Percentiles rank a stretch among this genome's conserved stretches.
Evolutionary conservation across 2,329 filamentous ascomycete genomes (phyloP).

Genomic region (Dactylellina leptospora): DNA sequence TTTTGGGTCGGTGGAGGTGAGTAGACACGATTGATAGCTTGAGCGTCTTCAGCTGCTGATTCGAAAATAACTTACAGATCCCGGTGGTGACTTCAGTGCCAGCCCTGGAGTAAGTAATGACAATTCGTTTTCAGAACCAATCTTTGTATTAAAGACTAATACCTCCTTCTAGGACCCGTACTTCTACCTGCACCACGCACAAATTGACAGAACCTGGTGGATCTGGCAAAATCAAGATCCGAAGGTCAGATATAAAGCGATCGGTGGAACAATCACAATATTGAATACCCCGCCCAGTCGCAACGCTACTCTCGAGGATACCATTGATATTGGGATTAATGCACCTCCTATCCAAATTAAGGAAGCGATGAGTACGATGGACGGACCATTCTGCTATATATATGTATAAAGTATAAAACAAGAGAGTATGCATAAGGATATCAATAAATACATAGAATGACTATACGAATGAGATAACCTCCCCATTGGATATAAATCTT

Average conservation of each 20-base stretch:
- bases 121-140: too few relatives aligned
- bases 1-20: constrained; percentile 62
- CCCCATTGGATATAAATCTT: neutral
- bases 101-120: constrained; percentile 60
- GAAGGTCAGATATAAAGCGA: constrained; percentile 59
- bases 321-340: constrained; percentile 59
- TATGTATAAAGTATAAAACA: constrained; percentile 58
- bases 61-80: constrained; percentile 57
- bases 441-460: too few relatives aligned
- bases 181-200: constrained; percentile 64
- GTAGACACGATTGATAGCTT: neutral
- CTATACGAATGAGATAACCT: too few relatives aligned
- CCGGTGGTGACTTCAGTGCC: constrained; percentile 63
- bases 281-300: constrained; percentile 61
- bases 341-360: constrained; percentile 56
- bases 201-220: constrained; percentile 64
- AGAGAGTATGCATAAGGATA: too few relatives aligned
- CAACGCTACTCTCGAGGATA: constrained; percentile 62
- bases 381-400: constrained; percentile 63
- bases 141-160: too few relatives aligned
- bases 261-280: constrained; percentile 62
- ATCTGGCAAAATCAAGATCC: constrained; percentile 65
- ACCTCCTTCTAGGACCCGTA: constrained; percentile 61
- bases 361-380: constrained; percentile 62
- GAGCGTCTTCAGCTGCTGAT: neutral